Evolutionary conservation across 169 alveolate genomes (phyloP).

Genomic region (Plasmodium blacklocki): DNA sequence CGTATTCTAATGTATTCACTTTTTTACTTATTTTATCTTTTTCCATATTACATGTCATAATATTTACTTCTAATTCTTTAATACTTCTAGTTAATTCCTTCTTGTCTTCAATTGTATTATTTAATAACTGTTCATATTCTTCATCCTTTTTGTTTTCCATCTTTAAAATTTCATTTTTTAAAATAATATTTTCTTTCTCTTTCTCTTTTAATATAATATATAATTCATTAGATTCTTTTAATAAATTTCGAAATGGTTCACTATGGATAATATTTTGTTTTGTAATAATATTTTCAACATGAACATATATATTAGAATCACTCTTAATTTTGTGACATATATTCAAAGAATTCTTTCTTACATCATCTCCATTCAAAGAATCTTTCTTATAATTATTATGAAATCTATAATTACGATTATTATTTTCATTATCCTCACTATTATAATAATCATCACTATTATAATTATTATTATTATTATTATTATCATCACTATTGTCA

Average conservation of each 20-base stretch:
- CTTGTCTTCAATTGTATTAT: conserved; percentile 25
- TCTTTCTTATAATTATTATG: too few relatives aligned
- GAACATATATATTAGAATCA: not conserved
- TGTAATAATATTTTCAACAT: conserved; percentile 38
- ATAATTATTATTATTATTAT: not conserved
- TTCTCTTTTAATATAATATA: conserved; percentile 29
- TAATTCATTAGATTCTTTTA: conserved; percentile 30
- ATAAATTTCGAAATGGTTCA: conserved; percentile 35
- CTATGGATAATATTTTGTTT: conserved; percentile 50
- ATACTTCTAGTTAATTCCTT: conserved; percentile 15
- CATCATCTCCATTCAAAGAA: not conserved
- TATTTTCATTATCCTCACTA: not conserved
- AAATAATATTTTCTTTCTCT: conserved; percentile 30
- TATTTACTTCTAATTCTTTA: conserved; percentile 39
- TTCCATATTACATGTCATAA: conserved; percentile 27
- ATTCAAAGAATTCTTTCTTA: too few relatives aligned
- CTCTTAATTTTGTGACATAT: not conserved
- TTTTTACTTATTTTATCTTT: conserved; percentile 24
- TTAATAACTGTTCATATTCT: conserved; percentile 43
- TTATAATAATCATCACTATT: not conserved
- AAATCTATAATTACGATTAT: not conserved
- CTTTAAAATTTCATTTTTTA: conserved; percentile 50
- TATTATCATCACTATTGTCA: not conserved
- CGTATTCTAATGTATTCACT: conserved; percentile 30
- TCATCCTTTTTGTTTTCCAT: conserved; percentile 49